Percentiles rank a stretch among this genome's conserved stretches.
Conservation (phyloP, 495 filamentous ascomycete genomes). For the Podospora australis region DNA sequence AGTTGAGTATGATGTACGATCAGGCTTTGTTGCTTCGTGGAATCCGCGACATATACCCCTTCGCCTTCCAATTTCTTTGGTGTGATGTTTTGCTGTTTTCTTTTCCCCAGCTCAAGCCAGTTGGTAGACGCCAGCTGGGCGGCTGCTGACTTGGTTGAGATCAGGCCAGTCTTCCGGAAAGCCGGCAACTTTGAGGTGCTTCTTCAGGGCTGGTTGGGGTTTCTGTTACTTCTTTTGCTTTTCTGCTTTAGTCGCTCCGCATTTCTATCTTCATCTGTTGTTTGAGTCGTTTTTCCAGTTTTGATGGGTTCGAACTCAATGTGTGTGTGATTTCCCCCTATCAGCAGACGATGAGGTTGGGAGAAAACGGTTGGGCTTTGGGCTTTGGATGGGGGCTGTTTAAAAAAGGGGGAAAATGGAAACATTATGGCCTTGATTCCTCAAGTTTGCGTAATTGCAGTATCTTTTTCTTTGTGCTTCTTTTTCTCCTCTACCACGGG, state of each 20-base stretch:
- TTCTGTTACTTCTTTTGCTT: constrained; percentile 1
- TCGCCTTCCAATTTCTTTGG: constrained; percentile 7
- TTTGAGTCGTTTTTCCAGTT: too few relatives aligned
- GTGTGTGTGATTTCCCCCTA: too few relatives aligned
- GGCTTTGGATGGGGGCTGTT: too few relatives aligned
- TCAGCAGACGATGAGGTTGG: background rate
- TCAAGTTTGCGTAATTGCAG: too few relatives aligned
- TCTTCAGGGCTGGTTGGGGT: too few relatives aligned
- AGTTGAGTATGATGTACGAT: constrained; percentile 21
- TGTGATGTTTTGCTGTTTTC: constrained; percentile 1
- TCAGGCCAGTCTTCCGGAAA: constrained; percentile 4
- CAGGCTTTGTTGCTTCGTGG: constrained; percentile 18
- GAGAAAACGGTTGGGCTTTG: background rate
- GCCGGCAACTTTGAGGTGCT: too few relatives aligned
- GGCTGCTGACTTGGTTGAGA: background rate
- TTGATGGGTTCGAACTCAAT: too few relatives aligned
- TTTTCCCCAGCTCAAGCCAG: too few relatives aligned
- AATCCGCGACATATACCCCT: constrained; percentile 11
- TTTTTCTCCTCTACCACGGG: background rate
- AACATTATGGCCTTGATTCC: too few relatives aligned
- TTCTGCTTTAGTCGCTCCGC: background rate
- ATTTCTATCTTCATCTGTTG: too few relatives aligned
- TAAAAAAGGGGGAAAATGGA: background rate
- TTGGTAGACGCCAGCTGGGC: too few relatives aligned
- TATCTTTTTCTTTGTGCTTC: background rate